These are phyloP conservation scores for Telfairia occidentalis DNA, from an alignment of 331 rosid species.

Conservation along the genomic window DNA sequence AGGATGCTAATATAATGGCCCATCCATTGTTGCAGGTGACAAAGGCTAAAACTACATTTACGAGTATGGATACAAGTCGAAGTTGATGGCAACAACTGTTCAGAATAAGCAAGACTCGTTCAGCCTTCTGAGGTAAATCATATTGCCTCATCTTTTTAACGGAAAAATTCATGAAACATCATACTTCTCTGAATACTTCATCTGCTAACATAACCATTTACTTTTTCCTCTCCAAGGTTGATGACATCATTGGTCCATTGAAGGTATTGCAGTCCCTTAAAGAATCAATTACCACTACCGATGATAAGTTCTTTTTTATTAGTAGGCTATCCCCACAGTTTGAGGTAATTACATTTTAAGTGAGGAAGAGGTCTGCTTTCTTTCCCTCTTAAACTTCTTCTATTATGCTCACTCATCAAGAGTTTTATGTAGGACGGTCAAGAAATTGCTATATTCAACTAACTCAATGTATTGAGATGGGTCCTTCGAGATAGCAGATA, in stretches of 20 bases:
- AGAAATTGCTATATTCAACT: neutral
- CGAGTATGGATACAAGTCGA: constrained; percentile 82
- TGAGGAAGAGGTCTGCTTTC: constrained; percentile 59
- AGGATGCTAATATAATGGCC: neutral
- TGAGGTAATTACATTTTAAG: constrained; percentile 51
- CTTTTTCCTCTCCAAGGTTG: constrained; percentile 48
- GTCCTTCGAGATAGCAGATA: constrained; percentile 60
- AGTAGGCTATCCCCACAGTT: constrained; percentile 77
- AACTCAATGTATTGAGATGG: constrained; percentile 36
- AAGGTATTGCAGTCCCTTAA: constrained; percentile 91
- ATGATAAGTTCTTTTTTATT: constrained; percentile 70
- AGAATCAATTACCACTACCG: constrained; percentile 58
- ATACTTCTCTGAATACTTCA: neutral
- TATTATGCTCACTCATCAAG: constrained; percentile 3
- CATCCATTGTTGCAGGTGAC: constrained; percentile 41
- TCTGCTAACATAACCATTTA: neutral
- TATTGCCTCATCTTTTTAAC: constrained; percentile 6
- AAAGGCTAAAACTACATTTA: constrained; percentile 86
- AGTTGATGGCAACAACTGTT: constrained; percentile 96
- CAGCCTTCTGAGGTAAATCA: constrained; percentile 79
- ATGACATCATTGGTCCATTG: constrained; percentile 83
- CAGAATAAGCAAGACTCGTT: constrained; percentile 90
- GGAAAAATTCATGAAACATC: neutral
- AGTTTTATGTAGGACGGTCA: neutral
- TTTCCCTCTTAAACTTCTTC: constrained; percentile 5